A percentile compares a stretch with the other conserved stretches of the same genome.
Evolutionary conservation across 2,329 filamentous ascomycete genomes (phyloP).

Genomic region (Aspergillus bombycis): DNA sequence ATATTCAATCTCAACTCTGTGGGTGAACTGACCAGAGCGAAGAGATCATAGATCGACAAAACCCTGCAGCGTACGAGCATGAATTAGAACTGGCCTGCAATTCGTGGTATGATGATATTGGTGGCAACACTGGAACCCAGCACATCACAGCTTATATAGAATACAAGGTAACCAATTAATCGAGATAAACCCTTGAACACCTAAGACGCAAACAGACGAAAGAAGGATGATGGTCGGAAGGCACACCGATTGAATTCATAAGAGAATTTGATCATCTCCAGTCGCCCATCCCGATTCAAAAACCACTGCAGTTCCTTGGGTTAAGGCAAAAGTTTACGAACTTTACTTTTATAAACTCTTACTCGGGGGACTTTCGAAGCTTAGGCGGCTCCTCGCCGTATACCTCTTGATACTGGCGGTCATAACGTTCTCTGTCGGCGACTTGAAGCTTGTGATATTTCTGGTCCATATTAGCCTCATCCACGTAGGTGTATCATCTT

Average conservation of each 20-base stretch:
- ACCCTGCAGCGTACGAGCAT: neutral
- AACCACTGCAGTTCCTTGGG: neutral
- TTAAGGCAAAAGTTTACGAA: neutral
- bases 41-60: neutral
- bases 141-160: neutral
- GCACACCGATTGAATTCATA: neutral
- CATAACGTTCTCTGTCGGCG: constrained; percentile 37
- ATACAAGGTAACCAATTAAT: neutral
- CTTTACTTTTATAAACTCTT: neutral
- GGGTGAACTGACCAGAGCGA: neutral
- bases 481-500: neutral
- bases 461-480: constrained; percentile 25
- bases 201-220: neutral
- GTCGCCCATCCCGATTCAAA: neutral
- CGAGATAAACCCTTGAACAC: neutral
- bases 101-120: neutral
- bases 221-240: neutral
- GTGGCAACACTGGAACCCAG: neutral
- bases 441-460: constrained; percentile 30
- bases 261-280: neutral
- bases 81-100: neutral
- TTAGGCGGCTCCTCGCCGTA: constrained; percentile 35
- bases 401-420: constrained; percentile 37
- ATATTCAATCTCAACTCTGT: neutral
- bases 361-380: neutral